Evolutionary conservation across 2,329 filamentous ascomycete genomes (phyloP), one percentile per base, ranked within the genome.

Genomic region (Trichoderma sp.): DNA sequence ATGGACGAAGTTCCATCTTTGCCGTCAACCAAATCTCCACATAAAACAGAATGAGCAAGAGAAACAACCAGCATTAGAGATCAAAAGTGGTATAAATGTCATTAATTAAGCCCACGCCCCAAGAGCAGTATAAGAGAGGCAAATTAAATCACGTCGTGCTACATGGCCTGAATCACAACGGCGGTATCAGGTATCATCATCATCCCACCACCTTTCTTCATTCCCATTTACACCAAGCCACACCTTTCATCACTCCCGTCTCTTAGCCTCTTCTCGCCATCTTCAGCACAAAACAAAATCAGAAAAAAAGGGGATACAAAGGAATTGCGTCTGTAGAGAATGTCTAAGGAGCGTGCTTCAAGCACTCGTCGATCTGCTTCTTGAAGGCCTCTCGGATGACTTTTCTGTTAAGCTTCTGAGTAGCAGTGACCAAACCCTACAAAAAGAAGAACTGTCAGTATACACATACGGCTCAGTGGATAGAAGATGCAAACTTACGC

Each of bases 341-440:
- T 15, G 4, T 14, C 75, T 74, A 79, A 39, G 74, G 47, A 21
- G 64, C 61, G 66, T 73, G 75, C 80, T 83, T 81, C 68, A 83
- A 76, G 71, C 78, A 79, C 57, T 82, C 81, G n/a, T 82, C 77
- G 67, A 90, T 88, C 69, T 89, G 82, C 77, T 84, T 82, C 76
- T 83, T 82, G 77, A 87, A 89, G 66, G 80, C 82, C 47, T 86
- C 83, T 75, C 83, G 84, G 61, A 89, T 81, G 30, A 80, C 82
- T 74, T 85, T 83, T 72, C 88, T 84, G 81, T 90, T 89, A 56
- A 89, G 82, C 80, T 90, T 90, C 73, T 89, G 86, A 7, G 88
- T 90, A n/a, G 87, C 88, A 36, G 88, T 90, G 34, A 89, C 87
- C 32, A 89, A 82, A 3, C 87, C 87, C 87, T 89, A 71, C n/a